Percentiles rank a stretch among this genome's conserved stretches.
These are phyloP conservation scores for Leccinum pachyderme DNA, from an alignment of 1,284 basidiomycete species.

Conservation along the genomic window DNA sequence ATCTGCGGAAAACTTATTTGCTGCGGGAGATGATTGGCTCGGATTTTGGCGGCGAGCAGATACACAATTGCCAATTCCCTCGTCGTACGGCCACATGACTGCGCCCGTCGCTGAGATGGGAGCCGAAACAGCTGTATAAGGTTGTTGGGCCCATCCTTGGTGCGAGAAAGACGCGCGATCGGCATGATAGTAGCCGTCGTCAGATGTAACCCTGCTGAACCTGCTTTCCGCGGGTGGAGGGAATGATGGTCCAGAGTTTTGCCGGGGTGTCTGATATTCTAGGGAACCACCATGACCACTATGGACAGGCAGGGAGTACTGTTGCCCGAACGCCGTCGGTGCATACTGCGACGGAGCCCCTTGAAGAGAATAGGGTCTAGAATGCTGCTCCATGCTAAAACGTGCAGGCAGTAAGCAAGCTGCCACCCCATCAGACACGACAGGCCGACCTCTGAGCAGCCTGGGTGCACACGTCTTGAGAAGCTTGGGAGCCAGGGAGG, in stretches of 20 bases:
- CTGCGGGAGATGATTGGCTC: conserved; percentile 1
- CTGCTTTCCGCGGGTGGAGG: conserved; percentile 3
- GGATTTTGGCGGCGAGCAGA: conserved; percentile 1
- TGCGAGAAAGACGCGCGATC: conserved; percentile 12
- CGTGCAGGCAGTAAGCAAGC: conserved; percentile 9
- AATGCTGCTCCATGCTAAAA: conserved; percentile 14
- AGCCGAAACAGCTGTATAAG: neutral
- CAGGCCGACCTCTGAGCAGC: conserved; percentile 18
- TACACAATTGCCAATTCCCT: neutral
- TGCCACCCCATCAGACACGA: neutral
- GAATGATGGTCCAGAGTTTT: conserved; percentile 8
- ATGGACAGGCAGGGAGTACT: conserved; percentile 6
- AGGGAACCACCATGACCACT: conserved; percentile 1
- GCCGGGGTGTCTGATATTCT: neutral
- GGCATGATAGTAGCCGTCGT: conserved; percentile 12
- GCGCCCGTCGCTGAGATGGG: neutral
- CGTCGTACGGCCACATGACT: neutral
- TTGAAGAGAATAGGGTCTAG: conserved; percentile 1
- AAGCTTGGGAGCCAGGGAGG: conserved; percentile 1
- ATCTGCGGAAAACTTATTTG: neutral
- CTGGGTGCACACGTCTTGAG: conserved; percentile 1
- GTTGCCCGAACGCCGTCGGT: conserved; percentile 2
- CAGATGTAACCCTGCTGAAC: conserved; percentile 6
- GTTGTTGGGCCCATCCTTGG: conserved; percentile 2
- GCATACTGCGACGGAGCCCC: neutral